These are phyloP conservation scores for Monosporascus cannonballus DNA, from an alignment of 2,329 filamentous ascomycete species.

Conservation along the genomic window DNA sequence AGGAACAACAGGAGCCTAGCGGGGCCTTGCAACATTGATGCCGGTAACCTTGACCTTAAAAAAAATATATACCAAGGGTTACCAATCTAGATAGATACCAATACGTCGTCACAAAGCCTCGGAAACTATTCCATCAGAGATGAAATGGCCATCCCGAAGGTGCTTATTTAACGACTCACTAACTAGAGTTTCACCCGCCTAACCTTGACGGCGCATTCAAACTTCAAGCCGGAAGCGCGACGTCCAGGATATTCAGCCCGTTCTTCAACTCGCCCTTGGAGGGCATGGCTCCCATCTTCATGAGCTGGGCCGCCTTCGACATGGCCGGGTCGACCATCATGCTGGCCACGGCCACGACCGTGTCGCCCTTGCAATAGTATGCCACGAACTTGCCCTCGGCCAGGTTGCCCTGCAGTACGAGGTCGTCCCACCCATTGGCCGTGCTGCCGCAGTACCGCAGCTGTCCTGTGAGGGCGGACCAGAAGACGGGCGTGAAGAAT, in stretches of 20 bases:
- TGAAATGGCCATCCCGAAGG: neutral
- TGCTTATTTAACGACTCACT: neutral
- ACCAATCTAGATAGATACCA: too few relatives aligned
- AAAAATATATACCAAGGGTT: too few relatives aligned
- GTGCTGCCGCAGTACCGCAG: slow-evolving; percentile 92
- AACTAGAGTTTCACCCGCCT: neutral
- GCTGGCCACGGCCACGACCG: slow-evolving; percentile 80
- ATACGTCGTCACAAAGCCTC: too few relatives aligned
- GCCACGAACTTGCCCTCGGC: slow-evolving; percentile 78
- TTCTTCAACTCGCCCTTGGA: slow-evolving; percentile 68
- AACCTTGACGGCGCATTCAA: neutral
- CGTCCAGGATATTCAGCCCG: slow-evolving; percentile 46
- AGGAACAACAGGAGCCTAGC: too few relatives aligned
- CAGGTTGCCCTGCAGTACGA: slow-evolving; percentile 72
- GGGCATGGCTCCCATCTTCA: slow-evolving; percentile 77
- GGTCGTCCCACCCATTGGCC: slow-evolving; percentile 73
- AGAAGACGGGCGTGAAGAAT: slow-evolving; percentile 89
- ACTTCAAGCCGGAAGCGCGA: slow-evolving; percentile 17
- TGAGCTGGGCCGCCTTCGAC: slow-evolving; percentile 75
- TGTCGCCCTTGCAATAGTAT: slow-evolving; percentile 83
- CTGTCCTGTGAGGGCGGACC: slow-evolving; percentile 87
- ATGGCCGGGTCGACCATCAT: slow-evolving; percentile 90
- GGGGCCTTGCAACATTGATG: too few relatives aligned
- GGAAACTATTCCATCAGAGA: too few relatives aligned
- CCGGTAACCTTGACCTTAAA: too few relatives aligned